Percentiles rank a stretch among this genome's conserved stretches.
phyloP scores from a whole-genome alignment of 495 filamentous ascomycete species.

The Annulohypoxylon maeteangense region DNA sequence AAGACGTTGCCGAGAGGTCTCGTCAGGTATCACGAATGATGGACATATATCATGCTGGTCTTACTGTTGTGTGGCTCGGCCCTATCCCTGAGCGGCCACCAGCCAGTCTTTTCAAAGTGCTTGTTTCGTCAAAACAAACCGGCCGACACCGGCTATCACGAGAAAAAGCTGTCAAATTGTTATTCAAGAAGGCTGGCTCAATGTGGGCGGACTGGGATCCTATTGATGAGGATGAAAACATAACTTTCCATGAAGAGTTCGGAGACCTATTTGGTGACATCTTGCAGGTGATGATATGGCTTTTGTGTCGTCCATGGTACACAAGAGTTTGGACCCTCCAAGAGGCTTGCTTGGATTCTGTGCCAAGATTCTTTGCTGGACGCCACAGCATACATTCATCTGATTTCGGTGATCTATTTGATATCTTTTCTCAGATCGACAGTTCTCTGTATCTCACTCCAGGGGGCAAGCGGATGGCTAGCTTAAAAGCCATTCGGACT shows the following conservation, averaged over 20 bases:
- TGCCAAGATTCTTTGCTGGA: not conserved
- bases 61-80: constrained; percentile 27
- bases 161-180: not conserved
- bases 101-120: not conserved
- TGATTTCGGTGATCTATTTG: not conserved
- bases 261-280: constrained; percentile 5
- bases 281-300: not conserved
- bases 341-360: constrained; percentile 20
- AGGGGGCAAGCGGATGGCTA: not conserved
- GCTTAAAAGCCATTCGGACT: not conserved
- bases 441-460: not conserved
- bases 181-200: constrained; percentile 24
- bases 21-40: constrained; percentile 34
- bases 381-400: not conserved
- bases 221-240: constrained; percentile 23
- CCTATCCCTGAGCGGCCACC: not conserved
- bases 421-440: not conserved
- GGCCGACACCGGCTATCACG: not conserved
- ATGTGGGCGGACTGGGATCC: constrained; percentile 33
- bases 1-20: constrained; percentile 22
- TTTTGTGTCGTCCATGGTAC: constrained; percentile 24
- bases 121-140: not conserved
- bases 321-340: constrained; percentile 34
- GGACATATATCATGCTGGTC: constrained; percentile 32
- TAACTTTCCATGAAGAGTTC: not conserved